Conservation (phyloP, 2,329 filamentous ascomycete genomes). For the Curvularia lunata region DNA sequence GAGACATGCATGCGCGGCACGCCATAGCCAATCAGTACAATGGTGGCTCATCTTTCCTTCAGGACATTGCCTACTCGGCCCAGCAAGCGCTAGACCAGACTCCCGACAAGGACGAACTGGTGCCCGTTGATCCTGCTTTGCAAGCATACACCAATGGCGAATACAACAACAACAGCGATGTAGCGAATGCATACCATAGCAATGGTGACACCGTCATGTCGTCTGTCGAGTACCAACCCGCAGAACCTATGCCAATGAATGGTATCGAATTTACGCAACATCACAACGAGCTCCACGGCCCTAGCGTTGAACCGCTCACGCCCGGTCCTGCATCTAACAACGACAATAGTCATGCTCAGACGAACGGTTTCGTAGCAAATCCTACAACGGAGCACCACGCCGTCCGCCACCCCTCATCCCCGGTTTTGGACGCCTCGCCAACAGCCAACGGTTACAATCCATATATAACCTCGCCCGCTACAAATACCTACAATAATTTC, state of each 20-base stretch:
- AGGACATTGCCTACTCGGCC: constrained; percentile 40
- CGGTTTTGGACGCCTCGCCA: constrained; percentile 25
- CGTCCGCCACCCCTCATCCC: constrained; percentile 27
- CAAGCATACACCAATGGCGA: constrained; percentile 31
- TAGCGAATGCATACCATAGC: constrained; percentile 22
- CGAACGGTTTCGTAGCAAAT: constrained; percentile 22
- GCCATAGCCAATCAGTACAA: constrained; percentile 31
- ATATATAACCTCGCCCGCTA: constrained; percentile 21
- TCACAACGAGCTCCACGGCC: constrained; percentile 23
- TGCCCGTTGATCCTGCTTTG: constrained; percentile 40
- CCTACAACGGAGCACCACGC: constrained; percentile 14
- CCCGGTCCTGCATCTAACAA: constrained; percentile 28
- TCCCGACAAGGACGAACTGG: constrained; percentile 29
- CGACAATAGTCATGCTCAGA: constrained; percentile 15
- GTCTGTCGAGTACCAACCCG: constrained; percentile 41
- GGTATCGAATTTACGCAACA: constrained; percentile 20
- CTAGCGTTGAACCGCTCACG: constrained; percentile 37
- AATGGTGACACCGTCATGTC: constrained; percentile 41
- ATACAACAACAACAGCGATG: constrained; percentile 22
- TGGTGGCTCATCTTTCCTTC: constrained; percentile 29
- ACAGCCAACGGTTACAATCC: constrained; percentile 22
- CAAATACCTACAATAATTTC: constrained; percentile 31
- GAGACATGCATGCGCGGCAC: constrained; percentile 33
- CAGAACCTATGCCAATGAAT: constrained; percentile 24
- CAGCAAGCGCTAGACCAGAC: constrained; percentile 35